Evolutionary conservation across 2,329 filamentous ascomycete genomes (phyloP).

Genomic region (Penicillium sp.): DNA sequence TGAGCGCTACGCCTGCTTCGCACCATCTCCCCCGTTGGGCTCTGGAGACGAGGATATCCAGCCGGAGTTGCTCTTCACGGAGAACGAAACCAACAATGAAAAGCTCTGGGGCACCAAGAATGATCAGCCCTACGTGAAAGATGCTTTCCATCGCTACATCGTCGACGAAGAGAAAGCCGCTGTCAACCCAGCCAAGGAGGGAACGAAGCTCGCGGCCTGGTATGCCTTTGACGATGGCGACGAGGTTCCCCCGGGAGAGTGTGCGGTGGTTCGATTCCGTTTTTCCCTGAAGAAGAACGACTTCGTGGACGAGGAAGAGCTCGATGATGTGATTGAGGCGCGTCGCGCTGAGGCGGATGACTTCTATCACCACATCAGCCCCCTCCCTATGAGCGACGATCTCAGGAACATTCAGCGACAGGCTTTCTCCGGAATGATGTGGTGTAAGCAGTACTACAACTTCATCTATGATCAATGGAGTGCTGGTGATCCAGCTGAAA

Average conservation of each 20-base stretch:
- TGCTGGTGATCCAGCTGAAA: constrained; percentile 85
- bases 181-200: constrained; percentile 75
- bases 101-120: constrained; percentile 77
- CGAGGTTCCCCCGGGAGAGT: constrained; percentile 85
- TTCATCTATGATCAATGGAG: constrained; percentile 99
- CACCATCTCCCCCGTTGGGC: constrained; percentile 85
- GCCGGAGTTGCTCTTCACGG: constrained; percentile 85
- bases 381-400: constrained; percentile 89
- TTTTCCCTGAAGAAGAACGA: constrained; percentile 73
- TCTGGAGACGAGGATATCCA: constrained; percentile 77
- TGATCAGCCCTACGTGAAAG: constrained; percentile 82
- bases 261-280: constrained; percentile 90
- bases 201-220: constrained; percentile 90
- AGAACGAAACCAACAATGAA: constrained; percentile 90
- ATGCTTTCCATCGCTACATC: constrained; percentile 88
- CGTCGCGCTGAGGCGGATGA: constrained; percentile 90
- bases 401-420: constrained; percentile 93
- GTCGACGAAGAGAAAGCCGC: constrained; percentile 78
- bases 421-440: constrained; percentile 95
- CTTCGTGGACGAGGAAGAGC: constrained; percentile 88
- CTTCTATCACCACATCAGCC: constrained; percentile 92
- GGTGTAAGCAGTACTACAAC: constrained; percentile 96
- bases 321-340: constrained; percentile 87
- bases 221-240: constrained; percentile 88
- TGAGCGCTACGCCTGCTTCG: constrained; percentile 78